Conservation (phyloP, 2,329 filamentous ascomycete species). For the Trichophyton equinum region DNA sequence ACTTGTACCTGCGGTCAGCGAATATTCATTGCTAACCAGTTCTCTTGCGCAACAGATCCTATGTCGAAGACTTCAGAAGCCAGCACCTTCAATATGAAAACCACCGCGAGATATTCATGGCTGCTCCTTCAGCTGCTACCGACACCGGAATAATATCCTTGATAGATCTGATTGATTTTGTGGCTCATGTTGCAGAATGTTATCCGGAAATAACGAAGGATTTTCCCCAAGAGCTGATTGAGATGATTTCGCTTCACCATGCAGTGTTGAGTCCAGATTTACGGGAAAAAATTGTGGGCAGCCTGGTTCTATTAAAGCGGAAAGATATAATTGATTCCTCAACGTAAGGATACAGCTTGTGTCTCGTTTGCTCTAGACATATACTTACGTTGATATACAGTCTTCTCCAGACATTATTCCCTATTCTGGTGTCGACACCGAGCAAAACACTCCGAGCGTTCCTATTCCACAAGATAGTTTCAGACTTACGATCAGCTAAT, state of each 20-base stretch:
- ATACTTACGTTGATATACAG: constrained; percentile 15
- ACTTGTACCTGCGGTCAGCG: not conserved
- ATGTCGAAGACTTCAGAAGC: constrained; percentile 74
- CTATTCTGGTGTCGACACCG: constrained; percentile 78
- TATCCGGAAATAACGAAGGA: constrained; percentile 67
- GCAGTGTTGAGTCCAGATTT: constrained; percentile 68
- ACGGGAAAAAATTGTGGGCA: constrained; percentile 87
- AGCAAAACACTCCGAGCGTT: constrained; percentile 79
- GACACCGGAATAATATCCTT: constrained; percentile 71
- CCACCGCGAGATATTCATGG: constrained; percentile 80
- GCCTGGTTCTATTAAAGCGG: constrained; percentile 70
- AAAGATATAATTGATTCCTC: constrained; percentile 87
- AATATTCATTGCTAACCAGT: not conserved
- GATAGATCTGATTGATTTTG: constrained; percentile 82
- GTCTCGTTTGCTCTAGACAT: not conserved
- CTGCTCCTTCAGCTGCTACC: constrained; percentile 65
- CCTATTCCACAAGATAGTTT: constrained; percentile 81
- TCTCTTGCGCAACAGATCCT: constrained; percentile 46
- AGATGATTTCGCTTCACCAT: constrained; percentile 72
- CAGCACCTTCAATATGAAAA: constrained; percentile 88
- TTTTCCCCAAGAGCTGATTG: constrained; percentile 70
- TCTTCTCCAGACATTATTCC: constrained; percentile 83
- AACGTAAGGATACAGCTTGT: constrained; percentile 30
- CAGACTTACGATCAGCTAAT: constrained; percentile 79
- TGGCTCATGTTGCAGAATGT: constrained; percentile 86